Evolutionary conservation across 176 grass and related monocot genomes (phyloP).

Genomic region (Themeda triandra): DNA sequence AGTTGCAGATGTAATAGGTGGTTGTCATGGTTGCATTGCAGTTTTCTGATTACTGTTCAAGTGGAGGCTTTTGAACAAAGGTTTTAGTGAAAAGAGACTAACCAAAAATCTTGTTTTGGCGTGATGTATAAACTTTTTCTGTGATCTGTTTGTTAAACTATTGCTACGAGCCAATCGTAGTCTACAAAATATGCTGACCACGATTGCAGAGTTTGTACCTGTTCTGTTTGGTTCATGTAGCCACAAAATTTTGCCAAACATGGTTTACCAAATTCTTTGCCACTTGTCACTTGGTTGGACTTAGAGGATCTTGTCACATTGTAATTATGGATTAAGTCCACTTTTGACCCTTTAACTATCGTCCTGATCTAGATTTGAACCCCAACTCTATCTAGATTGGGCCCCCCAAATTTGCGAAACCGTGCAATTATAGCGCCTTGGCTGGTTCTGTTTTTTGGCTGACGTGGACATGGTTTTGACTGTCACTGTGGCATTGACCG

Average conservation of each 20-base stretch:
- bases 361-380: no score
- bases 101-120: neutral
- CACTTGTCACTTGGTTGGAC: neutral
- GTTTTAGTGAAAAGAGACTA: slow-evolving; percentile 18
- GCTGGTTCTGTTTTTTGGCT: no score
- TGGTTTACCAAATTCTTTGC: neutral
- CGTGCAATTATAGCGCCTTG: no score
- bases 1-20: neutral
- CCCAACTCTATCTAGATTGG: no score
- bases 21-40: slow-evolving; percentile 15
- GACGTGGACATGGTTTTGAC: no score
- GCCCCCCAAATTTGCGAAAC: no score
- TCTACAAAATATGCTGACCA: no score
- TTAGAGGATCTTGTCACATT: neutral
- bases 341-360: no score
- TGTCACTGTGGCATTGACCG: no score
- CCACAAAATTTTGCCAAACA: neutral
- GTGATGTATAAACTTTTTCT: neutral
- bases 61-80: slow-evolving; percentile 15
- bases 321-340: no score
- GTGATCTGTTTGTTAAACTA: neutral
- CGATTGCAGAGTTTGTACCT: no score
- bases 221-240: no score
- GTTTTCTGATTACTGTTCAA: slow-evolving; percentile 10
- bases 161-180: neutral